Percentiles rank a stretch among this genome's conserved stretches.
These are phyloP conservation scores for Suhomyces wounanorum DNA, from an alignment of 1,139 yeast species.

Conservation along the genomic window DNA sequence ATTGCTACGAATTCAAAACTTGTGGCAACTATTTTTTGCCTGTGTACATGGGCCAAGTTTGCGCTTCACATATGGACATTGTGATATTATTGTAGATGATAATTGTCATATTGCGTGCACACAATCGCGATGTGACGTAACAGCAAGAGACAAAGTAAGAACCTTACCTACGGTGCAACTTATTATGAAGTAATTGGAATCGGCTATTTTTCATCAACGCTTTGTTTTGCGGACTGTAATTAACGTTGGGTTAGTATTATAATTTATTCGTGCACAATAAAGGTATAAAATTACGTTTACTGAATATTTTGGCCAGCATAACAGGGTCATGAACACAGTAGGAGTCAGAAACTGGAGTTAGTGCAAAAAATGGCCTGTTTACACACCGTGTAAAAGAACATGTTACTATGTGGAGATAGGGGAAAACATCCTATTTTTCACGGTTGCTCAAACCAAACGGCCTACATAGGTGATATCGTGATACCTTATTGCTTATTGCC, in stretches of 20 bases:
- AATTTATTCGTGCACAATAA: too few relatives aligned
- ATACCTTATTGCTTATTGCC: not conserved
- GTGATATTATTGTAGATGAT: too few relatives aligned
- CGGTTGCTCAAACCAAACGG: not conserved
- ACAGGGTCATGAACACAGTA: not conserved
- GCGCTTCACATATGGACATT: too few relatives aligned
- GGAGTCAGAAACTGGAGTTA: not conserved
- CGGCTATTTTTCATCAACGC: not conserved
- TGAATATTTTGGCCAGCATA: too few relatives aligned
- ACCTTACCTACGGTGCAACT: not conserved
- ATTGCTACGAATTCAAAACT: not conserved
- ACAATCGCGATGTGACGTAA: not conserved
- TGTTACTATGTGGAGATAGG: not conserved
- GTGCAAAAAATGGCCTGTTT: not conserved
- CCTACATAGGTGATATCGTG: not conserved
- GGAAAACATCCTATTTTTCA: not conserved
- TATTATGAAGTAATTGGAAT: not conserved
- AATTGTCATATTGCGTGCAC: not conserved
- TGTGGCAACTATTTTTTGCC: not conserved
- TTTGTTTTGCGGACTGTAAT: too few relatives aligned
- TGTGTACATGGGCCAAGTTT: too few relatives aligned
- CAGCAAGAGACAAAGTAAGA: not conserved
- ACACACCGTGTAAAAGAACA: too few relatives aligned
- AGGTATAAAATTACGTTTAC: too few relatives aligned
- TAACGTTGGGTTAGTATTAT: too few relatives aligned